phyloP scores from a whole-genome alignment of 257 asterid genomes.

The Capsicum pubescens region DNA sequence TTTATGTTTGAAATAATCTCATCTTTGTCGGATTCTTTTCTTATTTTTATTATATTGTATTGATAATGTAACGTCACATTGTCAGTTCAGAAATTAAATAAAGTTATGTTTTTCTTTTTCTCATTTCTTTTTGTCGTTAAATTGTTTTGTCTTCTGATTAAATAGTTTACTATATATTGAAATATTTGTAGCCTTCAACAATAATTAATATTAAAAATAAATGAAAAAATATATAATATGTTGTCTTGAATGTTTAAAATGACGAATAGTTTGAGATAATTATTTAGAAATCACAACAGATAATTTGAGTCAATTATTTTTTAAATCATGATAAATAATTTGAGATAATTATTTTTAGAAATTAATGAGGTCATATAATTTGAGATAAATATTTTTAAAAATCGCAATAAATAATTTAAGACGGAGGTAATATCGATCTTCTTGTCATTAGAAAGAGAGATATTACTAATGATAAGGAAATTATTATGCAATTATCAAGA shows the following conservation, averaged over 20 bases:
- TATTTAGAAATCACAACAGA: neutral
- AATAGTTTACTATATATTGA: too few relatives aligned
- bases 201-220: neutral
- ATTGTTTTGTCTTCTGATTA: slow-evolving; percentile 10
- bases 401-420: neutral
- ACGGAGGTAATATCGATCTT: neutral
- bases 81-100: neutral
- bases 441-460: neutral
- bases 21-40: slow-evolving; percentile 26
- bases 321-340: neutral
- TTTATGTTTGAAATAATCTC: slow-evolving; percentile 28
- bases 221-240: neutral
- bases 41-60: neutral
- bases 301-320: neutral
- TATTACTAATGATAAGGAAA: neutral
- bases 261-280: neutral
- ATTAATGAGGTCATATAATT: neutral
- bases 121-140: neutral
- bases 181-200: neutral
- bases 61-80: neutral
- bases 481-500: neutral
- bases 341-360: neutral
- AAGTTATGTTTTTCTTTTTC: neutral
- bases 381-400: neutral
- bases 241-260: neutral